Base-by-base conservation (phyloP, 2,329 filamentous ascomycete species). In the Gliomastix tumulicola region DNA sequence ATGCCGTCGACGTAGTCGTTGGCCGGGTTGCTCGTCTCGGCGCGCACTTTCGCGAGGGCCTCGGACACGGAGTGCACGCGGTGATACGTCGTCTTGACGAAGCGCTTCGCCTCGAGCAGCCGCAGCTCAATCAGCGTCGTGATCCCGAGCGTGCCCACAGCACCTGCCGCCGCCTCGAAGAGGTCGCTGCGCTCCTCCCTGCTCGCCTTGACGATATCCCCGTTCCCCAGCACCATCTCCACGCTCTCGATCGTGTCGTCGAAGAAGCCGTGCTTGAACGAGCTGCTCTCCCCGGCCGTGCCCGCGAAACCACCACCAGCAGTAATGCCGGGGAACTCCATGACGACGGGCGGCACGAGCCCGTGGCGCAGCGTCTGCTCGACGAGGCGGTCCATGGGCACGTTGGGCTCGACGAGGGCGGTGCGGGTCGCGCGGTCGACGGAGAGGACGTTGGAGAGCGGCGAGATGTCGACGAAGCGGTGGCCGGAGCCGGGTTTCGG, bases 321-420 rank as follows among this genome's bases (percentile, higher is more conserved):
- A 1, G 82, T 87, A 56, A 87, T 87, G 22, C 82, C 82, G 0
- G 81, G 82, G 47, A 86, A 87, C 55, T 86, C 82, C 77, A 84
- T 84, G 18, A 86, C 80, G 4, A 87, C 77, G 3, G 79, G 80
- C 1, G 82, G 82, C 4, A 86, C 68, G 4, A 86, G 68, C 19
- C 76, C 77, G 49, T 82, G 65, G n/a, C 63, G 63, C 28, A 87
- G 63, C 2, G 81, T 85, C 19, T 67, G 64, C 49, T 79, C 75
- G 35, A 85, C 79, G 15, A 88, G 71, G 1, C 66, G 61, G 57
- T 87, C 82, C 82, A 88, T 85, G 19, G 81, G 73, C 10, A 86
- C 82, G 49, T 87, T 88, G 36, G 83, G 82, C 62, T 88, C 82
- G 28, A 86, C 81, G 18, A 87, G 66, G 5, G 79, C 82, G 7